A percentile compares a stretch with the other conserved stretches of the same genome.
phyloP scores from a whole-genome alignment of 2,329 filamentous ascomycete genomes.

The Paecilomyces variotii region DNA sequence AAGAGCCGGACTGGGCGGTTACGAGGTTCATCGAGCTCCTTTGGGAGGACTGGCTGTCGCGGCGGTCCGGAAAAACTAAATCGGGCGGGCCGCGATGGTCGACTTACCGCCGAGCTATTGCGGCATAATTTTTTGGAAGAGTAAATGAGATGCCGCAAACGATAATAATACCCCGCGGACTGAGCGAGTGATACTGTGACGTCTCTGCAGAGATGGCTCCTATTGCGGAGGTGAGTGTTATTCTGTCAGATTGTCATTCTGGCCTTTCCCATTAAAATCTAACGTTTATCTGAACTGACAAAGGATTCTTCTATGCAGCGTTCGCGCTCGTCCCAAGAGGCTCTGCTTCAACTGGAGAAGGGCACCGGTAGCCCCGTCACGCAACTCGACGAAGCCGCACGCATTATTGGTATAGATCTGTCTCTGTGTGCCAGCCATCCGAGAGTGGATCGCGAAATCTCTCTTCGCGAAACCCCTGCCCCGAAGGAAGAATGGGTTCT shows the following conservation, averaged over 20 bases:
- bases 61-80: conserved; percentile 32
- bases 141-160: not conserved
- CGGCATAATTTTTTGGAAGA: conserved; percentile 1
- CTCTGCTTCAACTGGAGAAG: conserved; percentile 38
- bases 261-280: not conserved
- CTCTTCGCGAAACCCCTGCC: conserved; percentile 19
- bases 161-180: not conserved
- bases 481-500: conserved; percentile 58
- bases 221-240: conserved; percentile 28
- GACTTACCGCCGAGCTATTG: not conserved
- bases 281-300: not conserved
- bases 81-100: conserved; percentile 5
- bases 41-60: not conserved
- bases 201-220: conserved; percentile 25
- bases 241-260: not conserved
- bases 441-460: conserved; percentile 17
- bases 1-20: conserved; percentile 1
- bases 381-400: conserved; percentile 35
- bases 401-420: conserved; percentile 35
- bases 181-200: not conserved
- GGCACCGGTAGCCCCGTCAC: conserved; percentile 29
- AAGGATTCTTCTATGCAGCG: conserved; percentile 17
- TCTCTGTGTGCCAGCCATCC: conserved; percentile 22
- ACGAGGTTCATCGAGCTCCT: conserved; percentile 1
- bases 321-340: conserved; percentile 34